A percentile compares a stretch with the other conserved stretches of the same genome.
These are phyloP conservation scores for Neocatenulostroma microsporum DNA, from an alignment of 2,329 filamentous ascomycete genomes.

Conservation along the genomic window DNA sequence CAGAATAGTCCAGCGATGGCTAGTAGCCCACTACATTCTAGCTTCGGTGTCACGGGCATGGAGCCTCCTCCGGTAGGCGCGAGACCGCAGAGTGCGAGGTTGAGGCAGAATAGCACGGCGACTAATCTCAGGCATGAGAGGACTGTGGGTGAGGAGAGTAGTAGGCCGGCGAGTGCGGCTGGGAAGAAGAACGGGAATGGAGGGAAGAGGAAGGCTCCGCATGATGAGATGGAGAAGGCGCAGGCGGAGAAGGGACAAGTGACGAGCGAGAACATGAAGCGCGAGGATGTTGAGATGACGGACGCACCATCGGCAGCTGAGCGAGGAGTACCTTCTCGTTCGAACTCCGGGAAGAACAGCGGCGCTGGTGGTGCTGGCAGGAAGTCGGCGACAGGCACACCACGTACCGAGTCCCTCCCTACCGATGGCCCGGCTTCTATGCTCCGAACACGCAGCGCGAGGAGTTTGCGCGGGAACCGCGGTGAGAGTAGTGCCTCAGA, in stretches of 20 bases:
- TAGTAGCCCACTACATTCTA: conserved; percentile 43
- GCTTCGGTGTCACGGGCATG: conserved; percentile 55
- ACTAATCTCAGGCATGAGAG: conserved; percentile 31
- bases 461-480: conserved; percentile 30
- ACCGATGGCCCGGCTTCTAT: conserved; percentile 32
- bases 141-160: conserved; percentile 38
- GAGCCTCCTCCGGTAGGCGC: conserved; percentile 60
- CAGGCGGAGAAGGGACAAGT: conserved; percentile 9
- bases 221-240: conserved; percentile 8
- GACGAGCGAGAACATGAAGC: conserved; percentile 30
- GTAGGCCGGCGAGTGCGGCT: conserved; percentile 18
- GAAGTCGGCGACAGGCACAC: conserved; percentile 43
- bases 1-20: conserved; percentile 36
- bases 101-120: conserved; percentile 65
- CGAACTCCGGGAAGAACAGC: conserved; percentile 10
- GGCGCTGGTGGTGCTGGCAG: conserved; percentile 26
- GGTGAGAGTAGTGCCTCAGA: conserved; percentile 20
- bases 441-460: conserved; percentile 36
- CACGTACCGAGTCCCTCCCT: conserved; percentile 37
- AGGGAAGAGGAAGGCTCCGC: conserved; percentile 15
- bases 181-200: conserved; percentile 19
- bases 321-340: conserved; percentile 13
- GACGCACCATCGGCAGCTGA: conserved; percentile 13
- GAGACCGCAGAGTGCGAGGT: conserved; percentile 61
- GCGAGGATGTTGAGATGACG: conserved; percentile 41